phyloP scores from a whole-genome alignment of 1,284 basidiomycete genomes.

The Rhizoctonia solani region DNA sequence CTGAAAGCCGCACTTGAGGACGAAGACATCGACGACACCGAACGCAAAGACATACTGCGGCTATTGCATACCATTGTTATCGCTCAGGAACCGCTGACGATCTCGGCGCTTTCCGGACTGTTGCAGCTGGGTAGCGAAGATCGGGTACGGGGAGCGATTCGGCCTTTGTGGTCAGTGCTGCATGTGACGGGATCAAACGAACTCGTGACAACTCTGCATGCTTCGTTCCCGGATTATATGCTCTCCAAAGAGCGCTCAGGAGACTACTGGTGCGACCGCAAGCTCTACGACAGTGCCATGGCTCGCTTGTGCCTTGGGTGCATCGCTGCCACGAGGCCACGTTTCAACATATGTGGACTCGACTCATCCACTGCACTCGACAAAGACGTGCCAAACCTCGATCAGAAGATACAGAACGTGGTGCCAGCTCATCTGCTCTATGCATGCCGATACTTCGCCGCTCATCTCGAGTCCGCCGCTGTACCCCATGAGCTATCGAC shows the following conservation, averaged over 20 bases:
- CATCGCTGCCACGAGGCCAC: neutral
- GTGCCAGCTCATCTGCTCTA: neutral
- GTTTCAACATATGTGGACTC: constrained; percentile 19
- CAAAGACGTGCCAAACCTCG: neutral
- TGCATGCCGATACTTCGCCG: neutral
- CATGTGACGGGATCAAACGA: neutral
- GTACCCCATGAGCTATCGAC: neutral
- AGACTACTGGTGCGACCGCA: neutral
- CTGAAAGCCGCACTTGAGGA: neutral
- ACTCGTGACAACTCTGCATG: neutral
- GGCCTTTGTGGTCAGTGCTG: neutral
- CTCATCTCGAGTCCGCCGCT: neutral
- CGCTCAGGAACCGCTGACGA: constrained; percentile 13
- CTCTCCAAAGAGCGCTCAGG: neutral
- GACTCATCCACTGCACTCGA: neutral
- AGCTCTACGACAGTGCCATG: neutral
- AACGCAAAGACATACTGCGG: neutral
- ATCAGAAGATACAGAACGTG: neutral
- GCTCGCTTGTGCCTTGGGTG: neutral
- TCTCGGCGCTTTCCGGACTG: neutral
- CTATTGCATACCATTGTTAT: neutral
- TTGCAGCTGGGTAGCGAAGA: neutral
- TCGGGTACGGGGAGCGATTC: neutral
- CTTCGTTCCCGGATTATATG: constrained; percentile 3
- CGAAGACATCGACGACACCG: neutral